Base-by-base conservation (phyloP, 1,139 yeast genomes). In the Kodamaea ohmeri region DNA sequence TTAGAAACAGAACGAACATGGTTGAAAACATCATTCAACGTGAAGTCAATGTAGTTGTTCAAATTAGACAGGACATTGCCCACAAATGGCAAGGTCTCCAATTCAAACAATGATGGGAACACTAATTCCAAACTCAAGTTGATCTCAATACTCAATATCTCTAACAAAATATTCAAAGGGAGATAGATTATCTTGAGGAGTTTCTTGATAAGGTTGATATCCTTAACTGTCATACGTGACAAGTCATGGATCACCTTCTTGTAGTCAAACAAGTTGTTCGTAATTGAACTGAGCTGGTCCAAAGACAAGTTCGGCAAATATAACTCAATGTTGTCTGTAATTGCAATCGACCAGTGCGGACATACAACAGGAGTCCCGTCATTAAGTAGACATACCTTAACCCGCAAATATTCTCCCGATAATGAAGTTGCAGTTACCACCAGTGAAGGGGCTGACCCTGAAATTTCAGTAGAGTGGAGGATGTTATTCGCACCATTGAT, bases 401-500 rank as follows among this genome's bases (percentile, higher is more conserved):
- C 65, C 36, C 86, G 73, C 34, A 82, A 69, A 55, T 88, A 92
- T 42, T 79, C 83, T 3, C 97, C 97, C 14, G 83, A 76, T 37
- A 92, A 67, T 1, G 97, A 89, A 0, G 97, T 88, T 0, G 96
- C 94, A 0, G 97, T 90, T 13, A 92, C 96, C 53, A 88, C 80
- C 4, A 95, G 81, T 26, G 83, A 68, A 5, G 80, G 50, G 0
- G 47, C 32, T n/a, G 48, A 44, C 12, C 52, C 48, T 4, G 58
- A 46, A 8, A 51, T 40, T 32, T 54, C 61, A 27, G 11, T 5
- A 2, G 52, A 19, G 8, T 27, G 19, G 19, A 16, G 30, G 6
- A 16, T 27, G 12, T 13, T 11, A 5, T 13, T 11, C 14, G 12
- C 19, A 3, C 30, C 30, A 20, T 27, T 27, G 12, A 27, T 16